A percentile compares a stretch with the other conserved stretches of the same genome.
These are phyloP conservation scores for Pichia scutulata DNA, from an alignment of 805 yeast genomes.

Conservation along the genomic window DNA sequence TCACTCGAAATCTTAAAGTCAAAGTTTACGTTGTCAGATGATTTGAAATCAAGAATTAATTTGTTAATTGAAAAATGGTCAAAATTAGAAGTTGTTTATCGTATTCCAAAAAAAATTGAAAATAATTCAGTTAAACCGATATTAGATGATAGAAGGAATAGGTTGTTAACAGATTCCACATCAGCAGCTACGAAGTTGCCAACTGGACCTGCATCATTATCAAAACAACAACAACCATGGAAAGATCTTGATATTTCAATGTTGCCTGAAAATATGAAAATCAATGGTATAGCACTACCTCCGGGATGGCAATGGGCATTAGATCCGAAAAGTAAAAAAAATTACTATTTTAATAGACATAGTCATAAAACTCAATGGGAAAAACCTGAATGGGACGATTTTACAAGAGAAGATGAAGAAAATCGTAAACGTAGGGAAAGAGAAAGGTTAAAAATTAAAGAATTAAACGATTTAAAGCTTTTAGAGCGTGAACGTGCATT, in stretches of 20 bases:
- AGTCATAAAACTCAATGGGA: constrained; percentile 52
- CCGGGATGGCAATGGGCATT: constrained; percentile 59
- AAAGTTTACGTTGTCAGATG: background rate
- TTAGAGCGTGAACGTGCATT: constrained; percentile 31
- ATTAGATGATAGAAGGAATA: constrained; percentile 22
- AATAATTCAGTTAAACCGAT: constrained; percentile 9
- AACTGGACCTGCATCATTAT: constrained; percentile 7
- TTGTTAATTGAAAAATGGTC: constrained; percentile 62
- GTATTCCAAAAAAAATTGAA: constrained; percentile 61
- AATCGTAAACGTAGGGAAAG: constrained; percentile 10
- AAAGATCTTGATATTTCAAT: constrained; percentile 10
- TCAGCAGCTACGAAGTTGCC: constrained; percentile 7
- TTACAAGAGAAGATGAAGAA: constrained; percentile 3
- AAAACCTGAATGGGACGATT: constrained; percentile 32
- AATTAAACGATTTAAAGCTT: constrained; percentile 22
- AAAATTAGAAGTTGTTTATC: constrained; percentile 67
- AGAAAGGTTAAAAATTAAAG: constrained; percentile 23
- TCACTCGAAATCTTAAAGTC: constrained; percentile 40
- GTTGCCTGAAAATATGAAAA: constrained; percentile 15
- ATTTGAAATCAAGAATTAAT: constrained; percentile 31
- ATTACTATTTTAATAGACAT: constrained; percentile 49
- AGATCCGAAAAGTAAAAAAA: constrained; percentile 36
- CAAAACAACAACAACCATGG: constrained; percentile 15
- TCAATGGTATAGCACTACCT: constrained; percentile 38
- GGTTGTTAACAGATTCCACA: constrained; percentile 4